phyloP scores from a whole-genome alignment of 768 basidiomycete genomes.

The Kwoniella botswanensis region DNA sequence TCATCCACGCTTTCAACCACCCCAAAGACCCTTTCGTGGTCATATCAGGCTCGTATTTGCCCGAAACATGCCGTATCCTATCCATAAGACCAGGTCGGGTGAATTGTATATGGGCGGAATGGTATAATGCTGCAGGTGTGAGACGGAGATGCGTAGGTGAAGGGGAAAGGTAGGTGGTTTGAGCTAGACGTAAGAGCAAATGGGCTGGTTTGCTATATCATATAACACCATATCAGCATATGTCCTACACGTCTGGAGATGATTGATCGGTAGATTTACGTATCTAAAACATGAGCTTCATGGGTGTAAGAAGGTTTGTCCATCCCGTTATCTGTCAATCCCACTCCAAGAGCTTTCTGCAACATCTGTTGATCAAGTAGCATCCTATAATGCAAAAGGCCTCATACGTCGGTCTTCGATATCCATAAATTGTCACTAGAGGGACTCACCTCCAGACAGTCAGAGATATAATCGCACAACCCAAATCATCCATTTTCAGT shows the following conservation, averaged over 20 bases:
- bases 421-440: neutral
- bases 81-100: conserved; percentile 45
- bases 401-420: neutral
- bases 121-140: conserved; percentile 44
- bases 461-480: conserved; percentile 37
- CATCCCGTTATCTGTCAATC: conserved; percentile 22
- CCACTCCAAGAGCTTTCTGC: conserved; percentile 30
- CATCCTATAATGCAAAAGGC: conserved; percentile 4
- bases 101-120: conserved; percentile 43
- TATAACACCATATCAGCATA: no score
- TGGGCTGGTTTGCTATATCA: conserved; percentile 27
- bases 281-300: conserved; percentile 28
- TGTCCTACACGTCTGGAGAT: neutral
- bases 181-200: conserved; percentile 26
- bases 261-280: conserved; percentile 16
- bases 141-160: conserved; percentile 37
- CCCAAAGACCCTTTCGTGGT: conserved; percentile 30
- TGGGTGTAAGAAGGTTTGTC: conserved; percentile 21
- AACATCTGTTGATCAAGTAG: conserved; percentile 39
- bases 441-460: conserved; percentile 44
- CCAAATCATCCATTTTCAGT: conserved; percentile 36
- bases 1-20: conserved; percentile 46
- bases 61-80: conserved; percentile 40
- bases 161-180: conserved; percentile 18
- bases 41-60: conserved; percentile 45